A percentile compares a stretch with the other conserved stretches of the same genome.
Evolutionary conservation across 176 grass and related monocot species (phyloP).

Genomic region (Oryza meridionalis): DNA sequence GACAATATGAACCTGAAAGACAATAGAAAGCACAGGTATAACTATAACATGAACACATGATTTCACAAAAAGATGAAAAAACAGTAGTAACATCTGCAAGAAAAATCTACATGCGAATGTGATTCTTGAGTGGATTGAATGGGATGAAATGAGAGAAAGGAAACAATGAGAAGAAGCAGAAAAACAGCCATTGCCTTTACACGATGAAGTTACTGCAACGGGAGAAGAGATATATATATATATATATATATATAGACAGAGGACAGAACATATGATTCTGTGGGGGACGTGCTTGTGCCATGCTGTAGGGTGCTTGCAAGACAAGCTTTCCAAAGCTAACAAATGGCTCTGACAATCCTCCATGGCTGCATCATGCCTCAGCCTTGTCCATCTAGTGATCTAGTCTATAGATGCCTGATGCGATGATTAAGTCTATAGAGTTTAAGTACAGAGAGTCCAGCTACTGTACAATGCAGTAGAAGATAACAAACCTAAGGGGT

Average conservation of each 20-base stretch:
- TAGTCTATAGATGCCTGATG: slow-evolving; percentile 49
- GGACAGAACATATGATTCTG: slow-evolving; percentile 65
- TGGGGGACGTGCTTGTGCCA: slow-evolving; percentile 33
- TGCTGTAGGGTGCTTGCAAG: slow-evolving; percentile 75
- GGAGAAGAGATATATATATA: slow-evolving; percentile 46
- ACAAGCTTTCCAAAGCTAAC: slow-evolving; percentile 74
- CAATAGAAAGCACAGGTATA: slow-evolving; percentile 34
- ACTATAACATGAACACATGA: slow-evolving; percentile 30
- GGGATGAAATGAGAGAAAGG: slow-evolving; percentile 53
- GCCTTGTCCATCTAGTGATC: slow-evolving; percentile 52
- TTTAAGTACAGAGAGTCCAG: slow-evolving; percentile 52
- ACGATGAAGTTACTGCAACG: slow-evolving; percentile 46
- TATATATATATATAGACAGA: slow-evolving; percentile 40
- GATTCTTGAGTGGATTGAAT: slow-evolving; percentile 44
- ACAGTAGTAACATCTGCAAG: slow-evolving; percentile 1
- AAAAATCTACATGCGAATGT: slow-evolving; percentile 46
- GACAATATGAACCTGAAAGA: slow-evolving; percentile 87
- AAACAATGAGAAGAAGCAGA: slow-evolving; percentile 62
- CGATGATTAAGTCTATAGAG: slow-evolving; percentile 47
- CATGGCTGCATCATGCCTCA: slow-evolving; percentile 80
- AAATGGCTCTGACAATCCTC: slow-evolving; percentile 70
- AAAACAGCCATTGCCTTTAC: slow-evolving; percentile 73
- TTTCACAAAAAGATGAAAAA: slow-evolving; percentile 45
- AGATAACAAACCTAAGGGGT: slow-evolving; percentile 44
- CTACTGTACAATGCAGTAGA: slow-evolving; percentile 26